A percentile compares a stretch with the other conserved stretches of the same genome.
Evolutionary conservation across 768 basidiomycete species (phyloP).

Genomic region (Naematelia aurantialba): DNA sequence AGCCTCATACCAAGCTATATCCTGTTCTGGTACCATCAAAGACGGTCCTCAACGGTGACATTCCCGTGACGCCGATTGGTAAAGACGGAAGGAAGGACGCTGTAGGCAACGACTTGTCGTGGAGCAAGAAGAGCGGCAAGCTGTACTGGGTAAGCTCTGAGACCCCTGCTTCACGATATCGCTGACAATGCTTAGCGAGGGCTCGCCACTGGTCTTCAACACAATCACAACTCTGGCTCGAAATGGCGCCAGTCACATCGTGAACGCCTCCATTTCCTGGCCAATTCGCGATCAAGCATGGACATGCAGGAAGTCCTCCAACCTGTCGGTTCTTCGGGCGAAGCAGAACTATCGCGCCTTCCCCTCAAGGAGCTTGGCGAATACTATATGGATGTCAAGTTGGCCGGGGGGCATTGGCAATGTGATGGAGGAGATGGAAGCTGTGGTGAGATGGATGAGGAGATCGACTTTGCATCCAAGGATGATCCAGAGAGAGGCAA

Average conservation of each 20-base stretch:
- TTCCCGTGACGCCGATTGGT: conserved; percentile 50
- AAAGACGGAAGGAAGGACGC: conserved; percentile 47
- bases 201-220: conserved; percentile 46
- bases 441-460: conserved; percentile 49
- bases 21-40: conserved; percentile 50
- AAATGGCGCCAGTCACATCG: conserved; percentile 48
- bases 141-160: conserved; percentile 47
- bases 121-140: conserved; percentile 48
- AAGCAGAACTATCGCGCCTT: conserved; percentile 38
- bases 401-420: conserved; percentile 50
- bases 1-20: conserved; percentile 49
- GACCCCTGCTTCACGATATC: neutral
- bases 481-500: conserved; percentile 49
- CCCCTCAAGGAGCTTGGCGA: conserved; percentile 39
- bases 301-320: conserved; percentile 38
- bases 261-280: conserved; percentile 48
- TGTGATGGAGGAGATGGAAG: conserved; percentile 49
- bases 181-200: conserved; percentile 37
- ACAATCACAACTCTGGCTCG: conserved; percentile 40
- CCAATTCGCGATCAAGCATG: conserved; percentile 35
- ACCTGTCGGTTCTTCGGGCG: conserved; percentile 40
- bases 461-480: conserved; percentile 45
- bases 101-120: conserved; percentile 48
- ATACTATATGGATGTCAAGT: conserved; percentile 50
- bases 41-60: conserved; percentile 48